These are phyloP conservation scores for Boletus sp. DNA, from an alignment of 768 basidiomycete species.

Conservation along the genomic window DNA sequence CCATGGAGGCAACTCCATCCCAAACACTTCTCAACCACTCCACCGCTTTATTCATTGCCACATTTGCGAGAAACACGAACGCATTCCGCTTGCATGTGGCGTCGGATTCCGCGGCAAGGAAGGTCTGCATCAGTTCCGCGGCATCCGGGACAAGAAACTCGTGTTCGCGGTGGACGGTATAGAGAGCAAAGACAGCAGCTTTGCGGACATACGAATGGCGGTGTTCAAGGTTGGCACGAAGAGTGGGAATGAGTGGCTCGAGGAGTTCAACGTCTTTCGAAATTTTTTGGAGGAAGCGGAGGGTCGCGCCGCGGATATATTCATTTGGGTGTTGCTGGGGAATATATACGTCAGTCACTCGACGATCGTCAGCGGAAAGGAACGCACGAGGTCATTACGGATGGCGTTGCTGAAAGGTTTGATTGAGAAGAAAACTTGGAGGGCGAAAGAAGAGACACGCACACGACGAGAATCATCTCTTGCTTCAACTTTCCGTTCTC, in stretches of 20 bases:
- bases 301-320: conserved; percentile 97
- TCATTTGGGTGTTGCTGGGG: conserved; percentile 97
- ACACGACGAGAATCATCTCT: conserved; percentile 99
- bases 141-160: conserved; percentile 96
- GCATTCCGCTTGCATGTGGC: conserved; percentile 97
- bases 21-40: conserved; percentile 87
- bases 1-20: conserved; percentile 77
- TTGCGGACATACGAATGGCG: conserved; percentile 97
- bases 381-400: conserved; percentile 89
- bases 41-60: conserved; percentile 86
- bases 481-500: conserved; percentile 97
- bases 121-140: conserved; percentile 92
- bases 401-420: conserved; percentile 76
- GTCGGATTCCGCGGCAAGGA: conserved; percentile 94
- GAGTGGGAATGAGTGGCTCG: conserved; percentile 93
- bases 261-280: conserved; percentile 89
- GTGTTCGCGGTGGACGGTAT: conserved; percentile 91
- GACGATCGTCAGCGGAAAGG: not conserved
- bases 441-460: conserved; percentile 35
- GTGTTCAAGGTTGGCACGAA: conserved; percentile 93
- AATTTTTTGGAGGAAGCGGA: conserved; percentile 95
- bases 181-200: conserved; percentile 96
- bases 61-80: conserved; percentile 88
- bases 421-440: conserved; percentile 8
- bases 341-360: not conserved